These are phyloP conservation scores for Centrapalus pauciflorus DNA, from an alignment of 129 eudicot species.

Conservation along the genomic window DNA sequence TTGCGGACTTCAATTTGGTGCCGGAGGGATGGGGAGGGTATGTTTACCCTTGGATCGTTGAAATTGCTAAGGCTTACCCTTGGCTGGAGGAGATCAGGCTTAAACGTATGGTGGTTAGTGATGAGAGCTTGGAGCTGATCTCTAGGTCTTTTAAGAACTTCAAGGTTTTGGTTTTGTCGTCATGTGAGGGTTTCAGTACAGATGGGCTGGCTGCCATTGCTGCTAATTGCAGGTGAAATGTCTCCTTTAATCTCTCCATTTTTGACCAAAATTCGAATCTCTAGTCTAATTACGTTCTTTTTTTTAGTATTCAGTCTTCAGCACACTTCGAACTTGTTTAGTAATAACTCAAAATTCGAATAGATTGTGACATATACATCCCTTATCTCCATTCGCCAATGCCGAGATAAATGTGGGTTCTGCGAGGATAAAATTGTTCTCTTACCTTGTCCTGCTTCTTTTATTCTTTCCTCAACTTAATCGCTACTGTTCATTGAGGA, in stretches of 20 bases:
- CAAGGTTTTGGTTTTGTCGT: constrained; percentile 63
- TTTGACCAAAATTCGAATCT: not conserved
- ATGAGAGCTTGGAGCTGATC: constrained; percentile 73
- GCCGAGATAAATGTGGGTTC: not conserved
- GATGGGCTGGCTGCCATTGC: constrained; percentile 93
- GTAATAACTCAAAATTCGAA: not conserved
- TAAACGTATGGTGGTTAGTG: constrained; percentile 83
- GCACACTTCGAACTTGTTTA: not conserved
- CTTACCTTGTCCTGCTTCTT: not conserved
- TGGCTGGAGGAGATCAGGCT: constrained; percentile 74
- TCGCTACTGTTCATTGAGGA: not conserved
- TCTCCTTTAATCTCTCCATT: not conserved
- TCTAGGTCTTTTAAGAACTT: constrained; percentile 56
- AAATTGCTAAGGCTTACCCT: constrained; percentile 60
- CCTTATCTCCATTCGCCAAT: not conserved
- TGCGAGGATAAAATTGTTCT: not conserved
- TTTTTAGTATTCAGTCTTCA: not conserved
- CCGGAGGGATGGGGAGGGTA: constrained; percentile 96
- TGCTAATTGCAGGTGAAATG: constrained; percentile 78
- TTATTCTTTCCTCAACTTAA: not conserved
- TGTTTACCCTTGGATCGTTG: constrained; percentile 60
- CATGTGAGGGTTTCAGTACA: constrained; percentile 87
- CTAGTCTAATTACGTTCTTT: not conserved
- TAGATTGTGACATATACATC: not conserved
- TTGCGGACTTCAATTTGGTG: constrained; percentile 86